phyloP scores from a whole-genome alignment of 306 rosid species.

The Hippophae rhamnoides region DNA sequence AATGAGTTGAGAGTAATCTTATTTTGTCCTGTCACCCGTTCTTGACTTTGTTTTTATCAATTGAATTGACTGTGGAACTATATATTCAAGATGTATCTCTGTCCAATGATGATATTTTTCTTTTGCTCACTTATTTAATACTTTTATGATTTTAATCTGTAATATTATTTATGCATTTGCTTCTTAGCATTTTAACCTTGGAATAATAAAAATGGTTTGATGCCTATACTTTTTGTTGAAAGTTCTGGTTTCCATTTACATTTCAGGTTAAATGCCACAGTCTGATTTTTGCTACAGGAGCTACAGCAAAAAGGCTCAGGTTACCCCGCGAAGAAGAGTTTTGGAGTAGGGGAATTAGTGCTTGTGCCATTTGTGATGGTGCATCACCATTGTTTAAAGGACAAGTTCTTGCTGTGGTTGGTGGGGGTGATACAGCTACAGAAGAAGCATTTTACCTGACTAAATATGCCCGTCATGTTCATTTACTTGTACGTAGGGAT shows the following conservation, averaged over 20 bases:
- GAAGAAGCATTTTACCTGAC: constrained; percentile 90
- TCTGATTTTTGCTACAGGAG: constrained; percentile 81
- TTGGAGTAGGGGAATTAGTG: constrained; percentile 99
- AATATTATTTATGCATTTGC: no score
- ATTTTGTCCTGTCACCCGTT: no score
- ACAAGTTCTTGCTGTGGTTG: constrained; percentile 85
- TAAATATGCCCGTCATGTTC: constrained; percentile 87
- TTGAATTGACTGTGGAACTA: no score
- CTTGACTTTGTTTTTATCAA: no score
- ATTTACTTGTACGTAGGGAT: constrained; percentile 77
- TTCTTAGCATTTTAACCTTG: no score
- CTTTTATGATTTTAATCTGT: no score
- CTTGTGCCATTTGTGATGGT: constrained; percentile 97
- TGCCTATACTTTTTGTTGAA: constrained; percentile 7
- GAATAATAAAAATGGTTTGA: background rate
- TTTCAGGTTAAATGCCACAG: constrained; percentile 76
- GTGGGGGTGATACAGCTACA: constrained; percentile 98
- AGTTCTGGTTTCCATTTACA: constrained; percentile 15
- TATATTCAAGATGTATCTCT: no score
- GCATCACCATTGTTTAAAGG: constrained; percentile 95
- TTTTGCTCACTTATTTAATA: no score
- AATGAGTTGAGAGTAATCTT: no score
- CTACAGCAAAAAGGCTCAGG: constrained; percentile 75
- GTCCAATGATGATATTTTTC: no score
- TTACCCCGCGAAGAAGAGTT: constrained; percentile 93